Base-by-base conservation (phyloP, 345 rosid species). In the Firmiana major region DNA sequence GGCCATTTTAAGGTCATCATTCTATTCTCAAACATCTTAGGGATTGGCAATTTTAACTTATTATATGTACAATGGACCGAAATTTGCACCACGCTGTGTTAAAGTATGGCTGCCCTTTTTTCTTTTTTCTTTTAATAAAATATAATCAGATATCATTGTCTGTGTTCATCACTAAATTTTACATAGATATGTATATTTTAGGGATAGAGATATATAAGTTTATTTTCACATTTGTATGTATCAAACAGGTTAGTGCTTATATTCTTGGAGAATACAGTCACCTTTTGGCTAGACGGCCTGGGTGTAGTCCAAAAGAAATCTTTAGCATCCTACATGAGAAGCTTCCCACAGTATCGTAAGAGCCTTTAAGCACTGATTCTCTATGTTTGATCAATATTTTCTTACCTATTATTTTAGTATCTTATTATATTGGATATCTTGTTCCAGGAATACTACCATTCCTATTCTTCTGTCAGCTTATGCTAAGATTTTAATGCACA, bases 301-400 rank as follows among this genome's bases (percentile, higher is more conserved):
- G 99, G 46, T 97, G 99, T 77, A 92, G 94, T 86, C 94, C 99
- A 17, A 97, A 84, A 81, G 99, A 97, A 77, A 90, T 94, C 83
- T 97, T 94, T 82, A 82, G 51, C 83, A 80, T 88, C 71, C 86
- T 97, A 79, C 97, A 97, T 76, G 99, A 97, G 79, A 97, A 97
- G 90, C 98, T 92, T 83, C 97, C 99, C 70, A 88, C 97, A 57
- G 92, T 97, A 71, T 88, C 97, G 99, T 97, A 94, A 97, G 98
- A 80, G 62, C 83, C 63, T 67, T 51, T 76, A 73, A 59, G 68
- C 80, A 21, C 36, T 48, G 53, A 45, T 75, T 53, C 77, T 48
- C 76, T 81, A 53, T 82, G 63, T 77, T 57, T 57, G 48, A 34
- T 53, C 73, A 28, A 31, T 65, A 49, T 80, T 73, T 75, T 24